Base-by-base conservation (phyloP, 2,329 filamentous ascomycete genomes). In the Bipolaris victoriae region DNA sequence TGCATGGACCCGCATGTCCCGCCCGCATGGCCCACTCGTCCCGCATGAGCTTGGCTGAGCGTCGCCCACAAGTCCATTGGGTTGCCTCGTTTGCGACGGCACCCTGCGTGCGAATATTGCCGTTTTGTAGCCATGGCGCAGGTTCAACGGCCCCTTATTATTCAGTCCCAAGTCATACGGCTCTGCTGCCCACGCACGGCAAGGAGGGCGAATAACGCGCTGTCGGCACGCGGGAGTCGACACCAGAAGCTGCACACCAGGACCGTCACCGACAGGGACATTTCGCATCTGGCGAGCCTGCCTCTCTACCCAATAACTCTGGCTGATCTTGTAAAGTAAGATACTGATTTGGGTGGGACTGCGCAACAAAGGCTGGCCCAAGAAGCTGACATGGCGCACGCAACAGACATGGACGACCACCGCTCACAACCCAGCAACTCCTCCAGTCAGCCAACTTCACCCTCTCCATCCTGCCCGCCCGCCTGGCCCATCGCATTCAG, bases 371-470 rank as follows among this genome's bases (percentile, higher is more conserved):
- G 7, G 5, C 7, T 11, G 11, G 11, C 29, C 29, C 10, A 31
- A 31, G 29, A 33, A 29, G 48, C 57, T 66, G 55, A 72, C 52
- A 50, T 56, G 49, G 57, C 57, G 52, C 57, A 40, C 48, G 24
- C 52, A 49, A 60, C 56, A 87, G 85, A 74, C 85, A 88, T 78
- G 95, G 95, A 59, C 88, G 90, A 6, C 94, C 94, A 31, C 93
- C 95, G 0, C 85, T 98, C 49, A 90, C 90, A 3, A 86, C 89
- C 54, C 83, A 88, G 37, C 90, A 91, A 20, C 86, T 99, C 54
- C 87, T 97, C 68, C 87, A 89, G 36, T 97, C 93, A 1, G 95
- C 95, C 61, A 97, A 97, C 80, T 98, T 98, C 80, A 96, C 95
- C 11, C 89, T 98, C 64, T 91, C 89, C 26, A 90, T 97, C 51